Evolutionary conservation across 495 filamentous ascomycete species (phyloP).

Genomic region (Penicillium tannophilum): DNA sequence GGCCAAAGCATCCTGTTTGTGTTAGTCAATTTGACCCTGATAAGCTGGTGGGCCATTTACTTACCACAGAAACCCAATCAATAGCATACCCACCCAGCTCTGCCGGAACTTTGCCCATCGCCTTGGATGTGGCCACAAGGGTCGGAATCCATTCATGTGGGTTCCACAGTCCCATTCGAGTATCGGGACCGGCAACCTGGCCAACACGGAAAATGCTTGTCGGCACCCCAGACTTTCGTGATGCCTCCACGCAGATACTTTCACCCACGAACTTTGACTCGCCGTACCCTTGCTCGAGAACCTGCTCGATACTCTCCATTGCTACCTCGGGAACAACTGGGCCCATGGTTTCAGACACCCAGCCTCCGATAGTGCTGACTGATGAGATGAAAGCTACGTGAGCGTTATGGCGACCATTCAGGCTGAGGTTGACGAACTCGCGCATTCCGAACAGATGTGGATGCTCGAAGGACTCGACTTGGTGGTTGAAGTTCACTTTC

Average conservation of each 20-base stretch:
- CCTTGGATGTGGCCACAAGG: slow-evolving; percentile 28
- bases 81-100: slow-evolving; percentile 7
- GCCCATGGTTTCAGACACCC: slow-evolving; percentile 26
- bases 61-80: slow-evolving; percentile 22
- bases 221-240: slow-evolving; percentile 37
- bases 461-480: slow-evolving; percentile 54
- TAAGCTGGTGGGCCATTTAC: background rate
- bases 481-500: slow-evolving; percentile 61
- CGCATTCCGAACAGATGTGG: slow-evolving; percentile 53
- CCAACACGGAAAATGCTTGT: slow-evolving; percentile 56
- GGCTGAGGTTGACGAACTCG: slow-evolving; percentile 50
- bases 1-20: background rate
- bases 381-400: slow-evolving; percentile 60
- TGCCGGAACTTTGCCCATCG: slow-evolving; percentile 7
- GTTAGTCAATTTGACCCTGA: background rate
- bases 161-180: slow-evolving; percentile 34
- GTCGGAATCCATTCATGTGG: slow-evolving; percentile 38
- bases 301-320: slow-evolving; percentile 38
- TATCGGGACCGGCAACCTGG: slow-evolving; percentile 56
- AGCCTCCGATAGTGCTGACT: slow-evolving; percentile 44
- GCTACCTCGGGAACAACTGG: slow-evolving; percentile 46
- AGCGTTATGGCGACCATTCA: slow-evolving; percentile 36
- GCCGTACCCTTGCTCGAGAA: slow-evolving; percentile 23
- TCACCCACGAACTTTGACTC: slow-evolving; percentile 58
- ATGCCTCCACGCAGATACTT: slow-evolving; percentile 48